phyloP scores from a whole-genome alignment of 345 rosid genomes.

The Brassica juncea region DNA sequence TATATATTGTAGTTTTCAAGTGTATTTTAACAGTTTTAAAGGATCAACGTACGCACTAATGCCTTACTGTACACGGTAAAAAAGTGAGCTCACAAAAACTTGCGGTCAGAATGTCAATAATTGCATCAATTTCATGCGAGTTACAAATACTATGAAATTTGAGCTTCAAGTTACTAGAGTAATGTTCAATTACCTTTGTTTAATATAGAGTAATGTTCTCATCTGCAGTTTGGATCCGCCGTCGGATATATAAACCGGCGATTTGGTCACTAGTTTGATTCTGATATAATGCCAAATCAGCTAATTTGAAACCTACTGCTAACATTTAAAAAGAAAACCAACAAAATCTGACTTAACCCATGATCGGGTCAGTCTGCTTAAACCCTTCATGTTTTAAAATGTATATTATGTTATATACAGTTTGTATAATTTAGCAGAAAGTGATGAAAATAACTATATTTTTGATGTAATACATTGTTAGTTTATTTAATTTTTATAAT shows the following conservation, averaged over 20 bases:
- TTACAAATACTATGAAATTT: conserved; percentile 22
- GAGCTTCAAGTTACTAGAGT: conserved; percentile 34
- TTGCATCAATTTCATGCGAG: conserved; percentile 42
- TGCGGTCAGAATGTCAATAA: conserved; percentile 24
- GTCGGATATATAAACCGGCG: background rate
- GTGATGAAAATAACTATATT: background rate
- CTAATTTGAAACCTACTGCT: background rate
- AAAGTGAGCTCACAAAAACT: conserved; percentile 14
- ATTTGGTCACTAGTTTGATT: background rate
- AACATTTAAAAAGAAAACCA: background rate
- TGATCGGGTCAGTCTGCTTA: background rate
- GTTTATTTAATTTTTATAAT: background rate
- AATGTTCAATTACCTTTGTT: too few species aligned
- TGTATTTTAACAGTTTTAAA: background rate
- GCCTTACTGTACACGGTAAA: conserved; percentile 3
- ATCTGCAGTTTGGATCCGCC: background rate
- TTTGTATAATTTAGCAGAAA: background rate
- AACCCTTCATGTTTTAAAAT: background rate
- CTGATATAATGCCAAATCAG: background rate
- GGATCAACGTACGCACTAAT: background rate
- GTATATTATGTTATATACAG: background rate
- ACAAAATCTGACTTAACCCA: background rate
- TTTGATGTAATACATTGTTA: background rate
- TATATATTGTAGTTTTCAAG: background rate
- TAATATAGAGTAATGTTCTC: background rate